Conservation (phyloP, 1,284 basidiomycete genomes). For the Ustilago cynodontis region DNA sequence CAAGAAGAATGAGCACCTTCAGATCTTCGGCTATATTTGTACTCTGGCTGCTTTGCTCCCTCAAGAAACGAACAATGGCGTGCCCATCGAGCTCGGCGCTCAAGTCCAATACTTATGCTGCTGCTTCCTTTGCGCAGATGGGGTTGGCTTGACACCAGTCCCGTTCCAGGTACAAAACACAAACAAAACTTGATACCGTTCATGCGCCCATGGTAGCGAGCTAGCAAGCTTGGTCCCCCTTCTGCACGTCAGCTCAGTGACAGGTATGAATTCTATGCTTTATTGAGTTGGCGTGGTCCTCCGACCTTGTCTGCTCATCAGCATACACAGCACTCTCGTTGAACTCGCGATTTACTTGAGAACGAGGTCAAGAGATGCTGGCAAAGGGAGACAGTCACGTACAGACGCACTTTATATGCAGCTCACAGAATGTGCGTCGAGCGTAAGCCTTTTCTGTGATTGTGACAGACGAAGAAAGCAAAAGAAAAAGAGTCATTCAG, state of each 20-base stretch:
- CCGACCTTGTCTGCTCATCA: not conserved
- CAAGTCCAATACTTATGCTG: not conserved
- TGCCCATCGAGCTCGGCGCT: not conserved
- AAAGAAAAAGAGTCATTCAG: not conserved
- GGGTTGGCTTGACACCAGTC: not conserved
- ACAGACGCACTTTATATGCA: not conserved
- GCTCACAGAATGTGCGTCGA: not conserved
- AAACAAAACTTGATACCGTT: not conserved
- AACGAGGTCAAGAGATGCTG: not conserved
- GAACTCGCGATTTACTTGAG: no score
- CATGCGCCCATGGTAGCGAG: constrained; percentile 11
- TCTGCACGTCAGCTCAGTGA: constrained; percentile 14
- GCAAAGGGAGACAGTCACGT: not conserved
- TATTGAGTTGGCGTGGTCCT: constrained; percentile 1
- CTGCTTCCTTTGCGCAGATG: not conserved
- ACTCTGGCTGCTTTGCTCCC: no score
- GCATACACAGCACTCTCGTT: not conserved
- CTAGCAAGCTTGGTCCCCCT: not conserved
- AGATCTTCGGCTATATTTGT: constrained; percentile 12
- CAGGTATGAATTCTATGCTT: constrained; percentile 7
- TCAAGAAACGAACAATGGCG: not conserved
- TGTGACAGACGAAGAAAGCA: not conserved
- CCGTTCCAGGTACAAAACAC: not conserved
- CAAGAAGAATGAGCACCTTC: constrained; percentile 4
- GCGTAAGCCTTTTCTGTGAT: not conserved